Conservation (phyloP, 192 early-diverging fungal species). For the Coemansia sp. region DNA sequence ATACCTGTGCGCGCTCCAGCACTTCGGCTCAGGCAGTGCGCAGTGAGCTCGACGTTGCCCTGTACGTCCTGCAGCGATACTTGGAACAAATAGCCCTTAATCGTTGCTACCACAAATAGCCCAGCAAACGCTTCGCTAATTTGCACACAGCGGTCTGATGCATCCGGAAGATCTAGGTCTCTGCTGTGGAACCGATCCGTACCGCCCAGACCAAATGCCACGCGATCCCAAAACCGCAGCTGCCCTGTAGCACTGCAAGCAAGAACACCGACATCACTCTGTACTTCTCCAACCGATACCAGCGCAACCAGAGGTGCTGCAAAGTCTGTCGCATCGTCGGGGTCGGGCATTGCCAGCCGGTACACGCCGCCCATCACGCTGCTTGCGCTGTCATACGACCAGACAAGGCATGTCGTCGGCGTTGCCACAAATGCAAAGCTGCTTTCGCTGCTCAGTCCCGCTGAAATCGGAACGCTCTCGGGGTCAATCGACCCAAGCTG, state of each 20-base stretch:
- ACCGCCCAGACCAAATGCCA: conserved; percentile 52
- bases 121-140: conserved; percentile 21
- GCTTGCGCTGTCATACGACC: conserved; percentile 17
- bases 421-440: conserved; percentile 44
- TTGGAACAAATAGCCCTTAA: conserved; percentile 27
- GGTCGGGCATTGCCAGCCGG: conserved; percentile 33
- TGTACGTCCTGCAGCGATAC: conserved; percentile 21
- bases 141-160: conserved; percentile 19
- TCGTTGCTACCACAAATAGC: conserved; percentile 33
- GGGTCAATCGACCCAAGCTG: conserved; percentile 10
- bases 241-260: conserved; percentile 32
- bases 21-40: conserved; percentile 16
- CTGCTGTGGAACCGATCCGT: conserved; percentile 21
- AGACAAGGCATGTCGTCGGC: conserved; percentile 24
- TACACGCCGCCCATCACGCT: conserved; percentile 18
- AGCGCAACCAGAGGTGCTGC: conserved; percentile 29
- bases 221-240: conserved; percentile 52
- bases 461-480: conserved; percentile 9
- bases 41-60: conserved; percentile 19
- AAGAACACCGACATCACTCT: conserved; percentile 39
- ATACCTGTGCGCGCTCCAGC: conserved; percentile 19
- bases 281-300: conserved; percentile 8
- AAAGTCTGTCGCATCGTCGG: neutral
- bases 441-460: conserved; percentile 15
- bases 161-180: conserved; percentile 6